A percentile compares a stretch with the other conserved stretches of the same genome.
These are phyloP conservation scores for Volvox reticuliferus DNA, from an alignment of 139 green algal species.

Conservation along the genomic window DNA sequence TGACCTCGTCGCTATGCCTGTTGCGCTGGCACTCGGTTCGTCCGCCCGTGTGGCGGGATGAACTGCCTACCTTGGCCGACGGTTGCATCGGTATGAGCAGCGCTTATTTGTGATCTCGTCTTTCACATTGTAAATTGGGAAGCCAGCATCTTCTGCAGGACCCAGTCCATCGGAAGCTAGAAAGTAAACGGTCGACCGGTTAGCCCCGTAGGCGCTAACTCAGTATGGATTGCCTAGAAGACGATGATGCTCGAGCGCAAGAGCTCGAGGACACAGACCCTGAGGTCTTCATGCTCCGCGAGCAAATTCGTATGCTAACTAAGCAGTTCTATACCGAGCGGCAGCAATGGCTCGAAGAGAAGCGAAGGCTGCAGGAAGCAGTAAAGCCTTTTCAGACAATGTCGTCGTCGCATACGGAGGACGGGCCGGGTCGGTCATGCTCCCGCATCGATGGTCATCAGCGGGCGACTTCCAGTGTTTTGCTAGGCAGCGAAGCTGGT, in stretches of 20 bases:
- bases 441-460: not conserved
- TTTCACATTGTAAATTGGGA: no score
- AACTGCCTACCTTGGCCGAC: no score
- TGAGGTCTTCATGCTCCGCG: not conserved
- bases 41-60: no score
- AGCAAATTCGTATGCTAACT: conserved; percentile 27
- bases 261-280: not conserved
- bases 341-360: conserved; percentile 17
- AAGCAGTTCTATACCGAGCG: conserved; percentile 26
- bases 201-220: not conserved
- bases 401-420: not conserved
- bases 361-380: not conserved
- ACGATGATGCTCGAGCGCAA: not conserved
- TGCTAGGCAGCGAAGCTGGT: not conserved
- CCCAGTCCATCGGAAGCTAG: no score
- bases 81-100: no score
- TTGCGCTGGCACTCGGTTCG: no score
- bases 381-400: not conserved
- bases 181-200: no score
- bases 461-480: not conserved
- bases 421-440: no score
- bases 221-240: not conserved
- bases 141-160: no score
- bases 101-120: no score
- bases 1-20: no score